A percentile compares a stretch with the other conserved stretches of the same genome.
phyloP scores from a whole-genome alignment of 495 filamentous ascomycete species.

The Aspergillus sparsus region DNA sequence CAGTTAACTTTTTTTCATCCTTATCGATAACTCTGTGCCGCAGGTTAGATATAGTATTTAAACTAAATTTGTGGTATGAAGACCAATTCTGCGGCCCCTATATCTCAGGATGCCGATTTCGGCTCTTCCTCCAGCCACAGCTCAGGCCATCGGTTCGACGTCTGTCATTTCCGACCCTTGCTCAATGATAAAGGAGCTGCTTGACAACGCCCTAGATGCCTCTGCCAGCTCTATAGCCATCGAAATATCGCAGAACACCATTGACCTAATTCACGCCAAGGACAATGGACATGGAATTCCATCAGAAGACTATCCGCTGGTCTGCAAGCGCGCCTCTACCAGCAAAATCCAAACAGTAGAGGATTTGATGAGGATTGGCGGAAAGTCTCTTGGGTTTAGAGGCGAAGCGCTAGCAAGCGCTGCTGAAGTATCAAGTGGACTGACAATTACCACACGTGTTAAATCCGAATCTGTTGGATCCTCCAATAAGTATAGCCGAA shows the following conservation, averaged over 20 bases:
- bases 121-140: constrained; percentile 64
- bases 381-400: constrained; percentile 78
- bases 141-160: constrained; percentile 69
- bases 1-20: background rate
- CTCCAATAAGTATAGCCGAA: constrained; percentile 49
- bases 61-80: background rate
- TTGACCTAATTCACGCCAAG: constrained; percentile 83
- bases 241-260: constrained; percentile 70
- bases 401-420: constrained; percentile 84
- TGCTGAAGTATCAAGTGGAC: constrained; percentile 62
- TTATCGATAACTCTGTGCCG: background rate
- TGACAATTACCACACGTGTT: constrained; percentile 71
- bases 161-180: constrained; percentile 71
- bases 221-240: constrained; percentile 71
- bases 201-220: constrained; percentile 91
- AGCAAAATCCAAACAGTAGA: constrained; percentile 79
- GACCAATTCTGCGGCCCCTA: background rate
- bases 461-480: constrained; percentile 68
- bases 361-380: constrained; percentile 67
- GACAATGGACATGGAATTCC: constrained; percentile 88
- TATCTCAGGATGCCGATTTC: constrained; percentile 56
- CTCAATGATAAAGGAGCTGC: constrained; percentile 82
- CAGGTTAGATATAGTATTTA: background rate
- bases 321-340: constrained; percentile 73
- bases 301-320: constrained; percentile 63